Evolutionary conservation across 139 green algal species (phyloP).

Genomic region (Chlamydomonas eustigma): DNA sequence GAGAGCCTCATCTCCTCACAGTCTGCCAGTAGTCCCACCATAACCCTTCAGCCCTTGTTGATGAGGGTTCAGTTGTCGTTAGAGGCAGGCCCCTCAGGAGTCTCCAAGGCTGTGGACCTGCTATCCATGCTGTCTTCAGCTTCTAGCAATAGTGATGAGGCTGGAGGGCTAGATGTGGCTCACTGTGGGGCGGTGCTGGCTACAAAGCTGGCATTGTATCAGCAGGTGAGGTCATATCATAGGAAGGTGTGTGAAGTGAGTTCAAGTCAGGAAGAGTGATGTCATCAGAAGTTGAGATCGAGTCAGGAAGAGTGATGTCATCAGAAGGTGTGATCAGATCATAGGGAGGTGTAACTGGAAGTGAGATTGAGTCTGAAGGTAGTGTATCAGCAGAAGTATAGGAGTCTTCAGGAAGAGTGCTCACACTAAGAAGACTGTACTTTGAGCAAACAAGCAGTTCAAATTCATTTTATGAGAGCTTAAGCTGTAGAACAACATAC

Average conservation of each 20-base stretch:
- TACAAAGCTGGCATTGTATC: slow-evolving; percentile 52
- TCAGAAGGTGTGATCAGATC: no score
- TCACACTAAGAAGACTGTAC: no score
- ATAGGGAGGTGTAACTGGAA: no score
- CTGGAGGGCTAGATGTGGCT: background rate
- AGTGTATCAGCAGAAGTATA: no score
- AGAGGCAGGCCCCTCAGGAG: slow-evolving; percentile 27
- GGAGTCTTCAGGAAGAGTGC: no score
- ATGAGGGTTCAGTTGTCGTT: slow-evolving; percentile 65
- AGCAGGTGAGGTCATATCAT: slow-evolving; percentile 26
- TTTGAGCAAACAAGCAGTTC: no score
- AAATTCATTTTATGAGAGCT: no score
- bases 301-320: no score
- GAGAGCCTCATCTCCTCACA: slow-evolving; percentile 11
- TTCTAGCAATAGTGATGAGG: no score
- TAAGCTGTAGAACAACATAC: no score
- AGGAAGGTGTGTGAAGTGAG: background rate
- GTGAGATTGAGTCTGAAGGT: no score
- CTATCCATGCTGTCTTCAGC: slow-evolving; percentile 13
- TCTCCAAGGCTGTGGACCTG: slow-evolving; percentile 19
- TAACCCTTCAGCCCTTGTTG: slow-evolving; percentile 30
- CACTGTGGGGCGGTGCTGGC: slow-evolving; percentile 44
- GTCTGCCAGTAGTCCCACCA: background rate
- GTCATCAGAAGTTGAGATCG: no score
- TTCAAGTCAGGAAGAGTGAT: background rate